Evolutionary conservation across 805 yeast genomes (phyloP), one percentile per base, ranked within the genome.

Genomic region (Kodamaea kakaduensis): DNA sequence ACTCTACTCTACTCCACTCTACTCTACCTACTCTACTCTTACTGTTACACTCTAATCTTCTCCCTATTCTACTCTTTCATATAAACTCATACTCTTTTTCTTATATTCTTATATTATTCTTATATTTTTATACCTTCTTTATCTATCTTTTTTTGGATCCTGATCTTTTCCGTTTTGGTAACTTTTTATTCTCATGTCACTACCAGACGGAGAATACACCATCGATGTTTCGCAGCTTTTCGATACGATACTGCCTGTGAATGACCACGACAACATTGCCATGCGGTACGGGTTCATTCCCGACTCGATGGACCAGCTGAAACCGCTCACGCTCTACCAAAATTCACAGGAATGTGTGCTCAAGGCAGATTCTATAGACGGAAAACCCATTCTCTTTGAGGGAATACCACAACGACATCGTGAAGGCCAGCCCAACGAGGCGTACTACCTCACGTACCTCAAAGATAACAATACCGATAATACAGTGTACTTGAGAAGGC

Each of bases 121-220:
- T n/a, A n/a, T n/a, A n/a, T n/a, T n/a, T n/a, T n/a, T n/a, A n/a
- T n/a, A n/a, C n/a, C n/a, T n/a, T n/a, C n/a, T n/a, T n/a, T n/a
- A n/a, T n/a, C n/a, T n/a, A n/a, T n/a, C n/a, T n/a, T n/a, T n/a
- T n/a, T n/a, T n/a, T n/a, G n/a, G n/a, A n/a, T n/a, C n/a, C n/a
- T n/a, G n/a, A n/a, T n/a, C 12, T 23, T 25, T 25, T 13, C 28
- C 17, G 4, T 26, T 26, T 16, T 26, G 6, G 4, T 26, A 6
- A 6, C 29, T 15, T 16, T n/a, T n/a, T 8, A 9, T 23, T 21
- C 31, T 3, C 34, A 59, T 59, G 65, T 45, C 50, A n/a, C 41
- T 60, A 24, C 53, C 64, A 12, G 70, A 67, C 47, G 73, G 73
- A 12, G 73, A 67, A 42, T 67, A 67, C 46, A 70, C 62, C 17